Percentiles rank a stretch among this genome's conserved stretches.
These are phyloP conservation scores for Mortierella sp. DNA, from an alignment of 371 early-diverging fungal species.

Conservation along the genomic window DNA sequence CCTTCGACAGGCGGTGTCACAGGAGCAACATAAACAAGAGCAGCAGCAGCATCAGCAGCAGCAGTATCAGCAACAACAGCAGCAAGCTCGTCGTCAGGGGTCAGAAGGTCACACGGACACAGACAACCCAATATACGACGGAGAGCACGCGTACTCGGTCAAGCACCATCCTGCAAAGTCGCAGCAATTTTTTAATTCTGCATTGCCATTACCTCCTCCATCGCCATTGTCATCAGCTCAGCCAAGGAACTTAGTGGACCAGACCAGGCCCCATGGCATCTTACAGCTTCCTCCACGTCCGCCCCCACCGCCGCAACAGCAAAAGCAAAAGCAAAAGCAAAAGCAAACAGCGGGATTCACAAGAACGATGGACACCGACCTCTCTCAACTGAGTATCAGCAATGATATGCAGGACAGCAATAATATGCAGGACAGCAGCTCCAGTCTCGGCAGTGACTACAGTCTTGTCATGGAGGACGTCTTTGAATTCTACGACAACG, in stretches of 20 bases:
- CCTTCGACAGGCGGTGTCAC: background rate
- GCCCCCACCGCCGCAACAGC: slow-evolving; percentile 1
- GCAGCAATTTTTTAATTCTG: background rate
- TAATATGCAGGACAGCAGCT: slow-evolving; percentile 24
- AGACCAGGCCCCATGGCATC: background rate
- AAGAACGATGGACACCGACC: slow-evolving; percentile 38
- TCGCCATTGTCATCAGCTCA: background rate
- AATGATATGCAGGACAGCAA: slow-evolving; percentile 11
- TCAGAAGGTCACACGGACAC: slow-evolving; percentile 26
- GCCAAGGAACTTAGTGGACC: background rate
- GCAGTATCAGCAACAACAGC: background rate
- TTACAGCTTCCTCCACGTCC: background rate
- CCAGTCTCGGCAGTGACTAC: slow-evolving; percentile 28
- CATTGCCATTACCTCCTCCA: background rate
- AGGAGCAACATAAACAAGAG: slow-evolving; percentile 10
- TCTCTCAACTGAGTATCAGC: slow-evolving; percentile 35
- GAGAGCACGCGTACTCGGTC: background rate
- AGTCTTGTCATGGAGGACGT: slow-evolving; percentile 51
- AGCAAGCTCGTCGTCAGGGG: background rate
- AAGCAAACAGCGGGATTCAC: slow-evolving; percentile 11
- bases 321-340: slow-evolving; percentile 13
- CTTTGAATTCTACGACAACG: slow-evolving; percentile 33
- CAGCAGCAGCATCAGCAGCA: background rate
- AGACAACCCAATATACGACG: slow-evolving; percentile 6
- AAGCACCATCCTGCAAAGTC: background rate